Conservation (phyloP, 2,329 filamentous ascomycete genomes). For the Botrytis elliptica region DNA sequence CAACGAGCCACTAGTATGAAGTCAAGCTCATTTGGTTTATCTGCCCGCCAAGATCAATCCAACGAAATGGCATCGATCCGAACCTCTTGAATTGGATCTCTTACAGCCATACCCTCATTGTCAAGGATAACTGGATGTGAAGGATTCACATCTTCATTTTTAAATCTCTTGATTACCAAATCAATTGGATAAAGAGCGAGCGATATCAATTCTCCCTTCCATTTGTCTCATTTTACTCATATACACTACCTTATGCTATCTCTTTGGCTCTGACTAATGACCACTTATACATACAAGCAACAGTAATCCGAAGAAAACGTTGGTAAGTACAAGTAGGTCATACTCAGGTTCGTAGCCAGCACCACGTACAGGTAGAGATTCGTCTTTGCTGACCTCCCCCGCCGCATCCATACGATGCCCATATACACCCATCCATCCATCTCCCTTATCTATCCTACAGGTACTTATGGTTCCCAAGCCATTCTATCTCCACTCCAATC, state of each 20-base stretch:
- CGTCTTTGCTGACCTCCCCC: conserved; percentile 13
- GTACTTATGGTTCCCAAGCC: conserved; percentile 1
- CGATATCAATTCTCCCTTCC: neutral
- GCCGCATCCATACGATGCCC: neutral
- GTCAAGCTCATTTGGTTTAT: neutral
- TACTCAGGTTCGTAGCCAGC: conserved; percentile 8
- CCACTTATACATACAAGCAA: neutral
- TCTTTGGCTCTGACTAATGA: neutral
- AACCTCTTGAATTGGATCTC: neutral
- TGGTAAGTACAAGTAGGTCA: neutral
- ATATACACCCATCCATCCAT: neutral
- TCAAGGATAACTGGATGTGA: conserved; percentile 3
- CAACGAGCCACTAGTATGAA: conserved; percentile 6
- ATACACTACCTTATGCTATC: conserved; percentile 4
- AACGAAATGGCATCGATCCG: neutral
- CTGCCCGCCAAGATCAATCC: neutral
- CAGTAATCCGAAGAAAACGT: neutral
- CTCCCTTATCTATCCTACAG: neutral
- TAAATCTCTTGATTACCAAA: neutral
- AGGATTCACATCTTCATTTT: neutral
- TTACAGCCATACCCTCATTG: neutral
- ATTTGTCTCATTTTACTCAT: neutral
- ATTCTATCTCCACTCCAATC: neutral
- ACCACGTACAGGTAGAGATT: conserved; percentile 13
- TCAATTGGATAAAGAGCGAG: neutral